Conservation (phyloP, 495 filamentous ascomycete genomes). For the Hypoxylon perforatum region DNA sequence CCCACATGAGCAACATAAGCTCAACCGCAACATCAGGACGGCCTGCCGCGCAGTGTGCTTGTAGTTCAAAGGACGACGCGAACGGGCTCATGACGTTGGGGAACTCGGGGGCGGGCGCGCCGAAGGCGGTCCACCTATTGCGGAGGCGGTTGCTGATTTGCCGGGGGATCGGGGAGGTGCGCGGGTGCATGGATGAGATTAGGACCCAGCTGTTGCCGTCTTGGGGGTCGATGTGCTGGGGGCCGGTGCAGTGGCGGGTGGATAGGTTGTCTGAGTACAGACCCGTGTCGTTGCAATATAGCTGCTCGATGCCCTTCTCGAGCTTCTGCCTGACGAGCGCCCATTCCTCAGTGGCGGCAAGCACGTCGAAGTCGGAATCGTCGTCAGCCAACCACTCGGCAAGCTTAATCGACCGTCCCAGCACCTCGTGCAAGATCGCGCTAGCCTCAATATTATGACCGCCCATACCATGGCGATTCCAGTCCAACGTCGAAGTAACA, state of each 20-base stretch:
- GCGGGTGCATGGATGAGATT: conserved; percentile 34
- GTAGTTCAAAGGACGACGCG: conserved; percentile 69
- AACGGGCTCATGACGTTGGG: conserved; percentile 70
- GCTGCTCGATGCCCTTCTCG: conserved; percentile 37
- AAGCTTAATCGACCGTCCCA: conserved; percentile 48
- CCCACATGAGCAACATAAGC: conserved; percentile 69
- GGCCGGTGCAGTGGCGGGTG: conserved; percentile 31
- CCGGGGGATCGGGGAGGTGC: conserved; percentile 29
- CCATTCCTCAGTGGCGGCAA: conserved; percentile 29
- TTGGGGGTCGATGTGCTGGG: conserved; percentile 52
- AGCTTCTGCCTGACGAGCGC: conserved; percentile 18
- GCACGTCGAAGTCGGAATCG: neutral
- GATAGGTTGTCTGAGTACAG: conserved; percentile 51
- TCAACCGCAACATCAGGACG: conserved; percentile 62
- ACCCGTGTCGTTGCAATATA: conserved; percentile 45
- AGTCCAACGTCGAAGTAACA: conserved; percentile 66
- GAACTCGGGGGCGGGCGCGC: conserved; percentile 68
- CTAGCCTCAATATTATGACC: conserved; percentile 63
- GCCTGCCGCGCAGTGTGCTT: conserved; percentile 64
- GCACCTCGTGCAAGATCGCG: conserved; percentile 48
- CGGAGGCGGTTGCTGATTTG: conserved; percentile 58
- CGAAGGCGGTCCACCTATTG: conserved; percentile 66
- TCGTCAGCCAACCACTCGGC: conserved; percentile 38
- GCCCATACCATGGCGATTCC: conserved; percentile 62
- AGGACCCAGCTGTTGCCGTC: conserved; percentile 63